These are phyloP conservation scores for Diplodia sapinea DNA, from an alignment of 2,329 filamentous ascomycete species.

Conservation along the genomic window DNA sequence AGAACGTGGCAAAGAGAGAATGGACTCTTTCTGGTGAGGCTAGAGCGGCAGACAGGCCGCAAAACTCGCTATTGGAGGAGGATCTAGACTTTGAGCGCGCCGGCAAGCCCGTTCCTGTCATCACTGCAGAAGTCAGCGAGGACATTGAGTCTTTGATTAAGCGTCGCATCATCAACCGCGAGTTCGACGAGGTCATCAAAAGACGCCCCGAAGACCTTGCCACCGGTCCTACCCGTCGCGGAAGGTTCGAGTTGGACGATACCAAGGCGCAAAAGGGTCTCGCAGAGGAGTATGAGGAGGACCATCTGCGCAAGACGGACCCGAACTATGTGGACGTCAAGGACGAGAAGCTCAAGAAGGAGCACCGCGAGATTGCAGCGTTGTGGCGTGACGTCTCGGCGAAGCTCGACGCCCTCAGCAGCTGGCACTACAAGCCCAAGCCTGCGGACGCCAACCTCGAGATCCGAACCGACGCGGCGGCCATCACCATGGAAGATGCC, in stretches of 20 bases:
- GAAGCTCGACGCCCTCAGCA: constrained; percentile 86
- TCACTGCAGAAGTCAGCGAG: constrained; percentile 89
- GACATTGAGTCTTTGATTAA: constrained; percentile 94
- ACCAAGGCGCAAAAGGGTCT: constrained; percentile 85
- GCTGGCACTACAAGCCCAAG: constrained; percentile 95
- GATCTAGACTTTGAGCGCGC: constrained; percentile 95
- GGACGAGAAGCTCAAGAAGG: constrained; percentile 80
- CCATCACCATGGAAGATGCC: constrained; percentile 92
- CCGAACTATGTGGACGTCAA: constrained; percentile 80
- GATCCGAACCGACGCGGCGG: constrained; percentile 88
- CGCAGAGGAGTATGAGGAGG: constrained; percentile 92
- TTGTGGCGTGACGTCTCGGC: constrained; percentile 82
- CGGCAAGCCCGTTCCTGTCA: constrained; percentile 92
- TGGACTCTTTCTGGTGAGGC: constrained; percentile 94
- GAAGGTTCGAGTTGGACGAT: constrained; percentile 82
- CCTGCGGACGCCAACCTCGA: constrained; percentile 80
- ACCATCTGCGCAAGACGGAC: constrained; percentile 79
- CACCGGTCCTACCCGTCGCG: constrained; percentile 68
- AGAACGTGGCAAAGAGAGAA: constrained; percentile 84
- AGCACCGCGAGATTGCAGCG: constrained; percentile 80
- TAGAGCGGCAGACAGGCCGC: constrained; percentile 76
- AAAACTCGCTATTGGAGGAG: constrained; percentile 92
- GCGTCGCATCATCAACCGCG: constrained; percentile 82
- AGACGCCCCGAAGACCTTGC: constrained; percentile 77
- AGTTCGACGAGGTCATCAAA: constrained; percentile 90